Evolutionary conservation across 306 rosid species (phyloP).

Genomic region (Prunus davidiana): DNA sequence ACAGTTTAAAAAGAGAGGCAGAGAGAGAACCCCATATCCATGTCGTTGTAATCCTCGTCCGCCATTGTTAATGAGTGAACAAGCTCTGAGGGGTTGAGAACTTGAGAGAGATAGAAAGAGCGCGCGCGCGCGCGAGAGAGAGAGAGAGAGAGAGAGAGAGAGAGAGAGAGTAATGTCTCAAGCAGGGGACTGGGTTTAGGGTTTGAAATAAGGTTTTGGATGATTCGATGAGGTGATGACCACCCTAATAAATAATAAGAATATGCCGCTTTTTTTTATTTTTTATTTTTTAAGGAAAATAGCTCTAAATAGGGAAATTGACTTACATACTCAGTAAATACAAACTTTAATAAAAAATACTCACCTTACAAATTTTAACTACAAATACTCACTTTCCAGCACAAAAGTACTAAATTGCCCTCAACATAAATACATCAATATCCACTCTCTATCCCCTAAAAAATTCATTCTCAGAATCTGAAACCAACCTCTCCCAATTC

Average conservation of each 20-base stretch:
- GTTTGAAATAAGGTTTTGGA: not conserved
- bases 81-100: not conserved
- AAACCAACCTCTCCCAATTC: no score
- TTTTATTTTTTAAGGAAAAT: no score
- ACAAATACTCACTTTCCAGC: no score
- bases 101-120: not conserved
- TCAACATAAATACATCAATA: no score
- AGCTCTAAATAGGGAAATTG: no score
- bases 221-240: not conserved
- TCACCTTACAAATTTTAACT: no score
- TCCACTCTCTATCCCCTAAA: no score
- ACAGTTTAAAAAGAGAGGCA: not conserved
- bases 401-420: no score
- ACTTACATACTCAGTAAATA: no score
- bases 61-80: slow-evolving; percentile 28
- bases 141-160: not conserved
- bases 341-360: no score
- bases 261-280: no score
- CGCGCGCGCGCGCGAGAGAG: not conserved
- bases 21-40: slow-evolving; percentile 40
- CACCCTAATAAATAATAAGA: not conserved
- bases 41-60: slow-evolving; percentile 43
- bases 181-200: not conserved
- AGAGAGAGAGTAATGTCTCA: not conserved
- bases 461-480: no score